Base-by-base conservation (phyloP, 371 early-diverging fungal species). In the Mortierella sp. region DNA sequence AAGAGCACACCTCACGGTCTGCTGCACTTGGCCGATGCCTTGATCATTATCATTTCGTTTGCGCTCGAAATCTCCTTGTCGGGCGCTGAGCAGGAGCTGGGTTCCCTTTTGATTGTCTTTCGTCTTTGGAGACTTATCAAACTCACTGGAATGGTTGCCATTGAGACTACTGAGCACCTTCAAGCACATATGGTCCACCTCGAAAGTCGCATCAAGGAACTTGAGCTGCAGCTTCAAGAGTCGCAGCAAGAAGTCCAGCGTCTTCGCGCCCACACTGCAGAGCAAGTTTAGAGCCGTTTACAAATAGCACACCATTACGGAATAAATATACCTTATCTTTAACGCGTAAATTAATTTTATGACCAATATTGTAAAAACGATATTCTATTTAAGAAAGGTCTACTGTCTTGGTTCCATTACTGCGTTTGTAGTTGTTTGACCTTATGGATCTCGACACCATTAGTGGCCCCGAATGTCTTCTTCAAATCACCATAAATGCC, bases 401-500 rank as follows among this genome's bases (percentile, higher is more conserved):
- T 7, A 58, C 12, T 10, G 17, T 5, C 10, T 58, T 8, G 2
- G 10, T 23, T 28, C 29, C 29, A 17, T 26, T 58, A 2, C 8
- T 57, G 34, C 35, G 19, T 17, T 34, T 34, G 13, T 23, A 42
- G 35, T n/a, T 31, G 28, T 40, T 62, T 57, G 28, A 40, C 35
- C 72, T 76, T 80, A 64, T 84, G 85, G 65, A 90, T 88, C 75
- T 90, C 91, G 65, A 88, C 84, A 83, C 89, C 88, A 61, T 77
- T 83, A 42, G 89, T 90, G 60, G 90, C 90, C 73, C 90, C 90
- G 63, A 90, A 86, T 45, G 86, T 83, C 83, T 90, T 85, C 86
- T 91, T 91, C 72, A 92, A 85, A 68, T 90, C 90, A 60, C 82
- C 85, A 75, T 86, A 86, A 69, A 87, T 85, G 35, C 75, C 83